These are phyloP conservation scores for Diaporthe sp. DNA, from an alignment of 2,329 filamentous ascomycete genomes.

Conservation along the genomic window DNA sequence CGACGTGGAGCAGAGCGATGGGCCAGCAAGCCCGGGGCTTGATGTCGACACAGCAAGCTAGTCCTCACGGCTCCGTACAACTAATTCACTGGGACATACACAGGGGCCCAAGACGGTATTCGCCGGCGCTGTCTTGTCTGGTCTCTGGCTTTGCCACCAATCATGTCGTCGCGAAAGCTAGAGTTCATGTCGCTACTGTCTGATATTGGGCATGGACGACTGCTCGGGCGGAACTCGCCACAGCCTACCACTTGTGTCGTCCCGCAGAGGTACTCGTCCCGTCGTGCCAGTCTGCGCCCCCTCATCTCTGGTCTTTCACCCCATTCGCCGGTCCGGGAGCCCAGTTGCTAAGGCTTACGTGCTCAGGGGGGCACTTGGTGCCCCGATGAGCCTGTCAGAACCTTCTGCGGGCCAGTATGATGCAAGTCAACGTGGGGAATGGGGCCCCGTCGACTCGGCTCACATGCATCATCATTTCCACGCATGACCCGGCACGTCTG, in stretches of 20 bases:
- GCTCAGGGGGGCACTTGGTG: slow-evolving; percentile 20
- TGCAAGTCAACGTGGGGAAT: slow-evolving; percentile 40
- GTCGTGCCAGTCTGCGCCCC: slow-evolving; percentile 13
- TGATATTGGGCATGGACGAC: slow-evolving; percentile 6
- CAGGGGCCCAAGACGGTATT: background rate
- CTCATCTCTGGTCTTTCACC: slow-evolving; percentile 18
- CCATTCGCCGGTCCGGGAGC: slow-evolving; percentile 22
- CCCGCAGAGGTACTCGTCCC: slow-evolving; percentile 7
- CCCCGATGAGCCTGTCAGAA: slow-evolving; percentile 37
- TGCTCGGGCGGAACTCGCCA: background rate
- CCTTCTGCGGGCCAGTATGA: slow-evolving; percentile 36
- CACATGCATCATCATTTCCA: slow-evolving; percentile 21
- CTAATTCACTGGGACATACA: background rate
- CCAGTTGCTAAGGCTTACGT: slow-evolving; percentile 30
- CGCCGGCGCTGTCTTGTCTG: background rate
- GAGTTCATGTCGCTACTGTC: slow-evolving; percentile 15
- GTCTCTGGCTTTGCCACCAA: background rate
- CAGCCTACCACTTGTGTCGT: background rate
- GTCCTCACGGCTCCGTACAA: slow-evolving; percentile 1
- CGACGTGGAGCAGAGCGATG: slow-evolving; percentile 38
- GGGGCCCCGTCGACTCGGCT: slow-evolving; percentile 31
- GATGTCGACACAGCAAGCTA: slow-evolving; percentile 1
- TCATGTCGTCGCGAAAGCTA: background rate
- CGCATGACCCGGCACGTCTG: slow-evolving; percentile 33
- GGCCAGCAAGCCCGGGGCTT: slow-evolving; percentile 28